Percentiles rank a stretch among this genome's conserved stretches.
Evolutionary conservation across 208 protist genomes (phyloP).

Genomic region (Trypanosoma platydactyli): DNA sequence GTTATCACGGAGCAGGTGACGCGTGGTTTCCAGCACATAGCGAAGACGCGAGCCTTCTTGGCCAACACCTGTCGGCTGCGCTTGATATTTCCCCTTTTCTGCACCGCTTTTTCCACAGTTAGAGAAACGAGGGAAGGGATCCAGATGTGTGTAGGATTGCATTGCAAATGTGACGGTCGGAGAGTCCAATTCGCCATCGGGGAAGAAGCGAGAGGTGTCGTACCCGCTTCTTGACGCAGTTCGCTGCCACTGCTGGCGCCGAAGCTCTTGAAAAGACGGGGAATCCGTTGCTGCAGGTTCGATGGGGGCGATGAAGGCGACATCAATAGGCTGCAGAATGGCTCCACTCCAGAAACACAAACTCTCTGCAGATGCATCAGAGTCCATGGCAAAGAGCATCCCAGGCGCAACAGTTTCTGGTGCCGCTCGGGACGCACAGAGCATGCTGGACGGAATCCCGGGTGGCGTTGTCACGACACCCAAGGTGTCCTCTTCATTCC

Average conservation of each 20-base stretch:
- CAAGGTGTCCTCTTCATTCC: conserved; percentile 55
- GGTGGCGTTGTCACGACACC: conserved; percentile 50
- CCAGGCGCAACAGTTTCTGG: conserved; percentile 23
- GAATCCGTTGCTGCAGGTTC: conserved; percentile 41
- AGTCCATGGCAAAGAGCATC: conserved; percentile 65
- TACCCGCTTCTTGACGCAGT: conserved; percentile 31
- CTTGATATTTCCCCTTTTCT: background rate
- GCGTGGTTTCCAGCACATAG: conserved; percentile 67
- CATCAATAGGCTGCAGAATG: conserved; percentile 74
- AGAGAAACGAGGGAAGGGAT: conserved; percentile 54
- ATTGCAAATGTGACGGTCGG: conserved; percentile 48
- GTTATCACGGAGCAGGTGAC: conserved; percentile 42
- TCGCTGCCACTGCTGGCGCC: conserved; percentile 22
- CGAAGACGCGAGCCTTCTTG: conserved; percentile 22
- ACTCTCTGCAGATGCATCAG: conserved; percentile 25
- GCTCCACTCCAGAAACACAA: conserved; percentile 85
- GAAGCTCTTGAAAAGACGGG: conserved; percentile 54
- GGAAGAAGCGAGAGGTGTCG: conserved; percentile 56
- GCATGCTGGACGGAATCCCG: background rate
- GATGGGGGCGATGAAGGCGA: conserved; percentile 65
- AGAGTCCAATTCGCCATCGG: conserved; percentile 53
- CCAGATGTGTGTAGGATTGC: conserved; percentile 61
- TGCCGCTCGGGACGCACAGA: background rate
- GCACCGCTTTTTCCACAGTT: background rate
- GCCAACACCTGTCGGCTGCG: background rate